phyloP scores from a whole-genome alignment of 169 alveolate genomes.

The Prorocentrum cordatum region DNA sequence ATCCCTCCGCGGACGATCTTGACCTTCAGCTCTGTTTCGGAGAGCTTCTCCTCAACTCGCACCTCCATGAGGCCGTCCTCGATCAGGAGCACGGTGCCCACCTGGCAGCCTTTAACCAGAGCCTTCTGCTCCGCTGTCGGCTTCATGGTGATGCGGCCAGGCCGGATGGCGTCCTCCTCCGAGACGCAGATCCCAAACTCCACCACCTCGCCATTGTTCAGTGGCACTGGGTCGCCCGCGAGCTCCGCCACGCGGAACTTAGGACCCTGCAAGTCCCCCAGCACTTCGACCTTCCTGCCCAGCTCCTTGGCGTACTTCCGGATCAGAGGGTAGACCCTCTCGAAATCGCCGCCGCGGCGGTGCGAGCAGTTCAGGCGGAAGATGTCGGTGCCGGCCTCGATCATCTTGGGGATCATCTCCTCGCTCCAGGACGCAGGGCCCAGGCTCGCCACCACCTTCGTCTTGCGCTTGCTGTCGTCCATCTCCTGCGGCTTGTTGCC shows the following conservation, averaged over 20 bases:
- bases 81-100: background rate
- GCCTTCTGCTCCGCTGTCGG: constrained; percentile 65
- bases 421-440: constrained; percentile 68
- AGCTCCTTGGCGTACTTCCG: background rate
- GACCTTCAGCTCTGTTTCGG: background rate
- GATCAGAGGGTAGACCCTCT: background rate
- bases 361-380: background rate
- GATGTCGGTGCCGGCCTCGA: constrained; percentile 40
- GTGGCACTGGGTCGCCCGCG: background rate
- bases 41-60: background rate
- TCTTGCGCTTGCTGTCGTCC: constrained; percentile 59
- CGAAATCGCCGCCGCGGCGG: background rate
- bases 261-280: background rate
- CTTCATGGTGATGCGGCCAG: constrained; percentile 65
- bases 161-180: constrained; percentile 53
- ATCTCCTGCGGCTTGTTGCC: constrained; percentile 41
- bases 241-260: background rate
- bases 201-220: background rate
- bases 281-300: background rate
- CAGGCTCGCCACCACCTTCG: constrained; percentile 47
- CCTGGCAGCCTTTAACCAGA: too few relatives aligned
- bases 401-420: constrained; percentile 65
- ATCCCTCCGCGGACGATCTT: background rate
- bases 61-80: background rate
- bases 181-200: background rate